Evolutionary conservation across 805 yeast species (phyloP), one percentile per base, ranked within the genome.

Genomic region (Ogataea ramenticola): DNA sequence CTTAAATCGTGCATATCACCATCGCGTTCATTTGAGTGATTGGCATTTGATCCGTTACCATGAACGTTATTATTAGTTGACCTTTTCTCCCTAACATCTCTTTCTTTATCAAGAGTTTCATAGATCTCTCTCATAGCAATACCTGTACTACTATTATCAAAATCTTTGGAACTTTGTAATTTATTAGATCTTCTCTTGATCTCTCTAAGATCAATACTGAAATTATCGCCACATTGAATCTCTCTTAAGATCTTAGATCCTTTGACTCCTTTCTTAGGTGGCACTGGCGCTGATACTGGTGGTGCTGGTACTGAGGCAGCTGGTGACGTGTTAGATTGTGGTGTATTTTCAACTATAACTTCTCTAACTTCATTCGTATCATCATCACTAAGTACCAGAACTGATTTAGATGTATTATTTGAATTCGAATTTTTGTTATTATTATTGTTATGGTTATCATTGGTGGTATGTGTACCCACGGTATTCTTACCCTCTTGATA

Each of bases 201-300:
- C 14, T 29, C 43, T 10, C 31, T 11, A 26, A 40, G 14, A 38
- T 43, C 50, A 8, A 47, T 41, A 24, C 30, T 42, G 40, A 47
- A 39, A 29, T 46, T 29, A 19, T 29, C 50, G 30, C 40, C 50
- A 34, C 42, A 42, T 33, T 45, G 44, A 33, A 47, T 32, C 33
- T 43, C 49, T 41, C 38, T 45, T 14, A 47, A 31, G 14, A 47
- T 20, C 39, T 48, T 29, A 15, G 37, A 42, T 29, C 48, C 51
- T 22, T 45, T 46, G 10, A 44, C 30, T 29, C 45, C 46, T 19
- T 16, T 32, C 21, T n/a, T 32, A 15, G 35, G 19, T 16, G 11
- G n/a, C n/a, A 20, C 11, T 16, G 19, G n/a, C 6, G 33, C 7
- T 10, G 33, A n/a, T 5, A 8, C 10, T 26, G 10, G 7, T 8